phyloP scores from a whole-genome alignment of 257 asterid species.

The Handroanthus guayacan region DNA sequence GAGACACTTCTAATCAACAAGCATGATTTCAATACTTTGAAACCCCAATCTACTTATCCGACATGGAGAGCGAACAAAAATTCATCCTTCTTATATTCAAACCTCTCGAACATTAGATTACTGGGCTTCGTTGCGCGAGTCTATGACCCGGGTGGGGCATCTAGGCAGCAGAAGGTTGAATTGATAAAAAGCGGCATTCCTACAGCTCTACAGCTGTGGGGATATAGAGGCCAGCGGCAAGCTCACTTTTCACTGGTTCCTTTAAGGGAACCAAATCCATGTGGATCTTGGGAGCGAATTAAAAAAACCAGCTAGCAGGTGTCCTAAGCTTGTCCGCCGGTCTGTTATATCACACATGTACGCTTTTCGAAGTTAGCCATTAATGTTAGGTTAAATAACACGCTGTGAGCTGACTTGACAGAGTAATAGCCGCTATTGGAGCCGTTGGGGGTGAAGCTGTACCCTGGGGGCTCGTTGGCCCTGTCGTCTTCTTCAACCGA shows the following conservation, averaged over 20 bases:
- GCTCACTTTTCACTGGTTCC: not conserved
- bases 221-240: not conserved
- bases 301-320: conserved; percentile 4
- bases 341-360: too few relatives aligned
- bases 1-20: too few relatives aligned
- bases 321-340: conserved; percentile 7
- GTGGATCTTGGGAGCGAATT: not conserved
- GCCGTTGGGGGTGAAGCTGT: not conserved
- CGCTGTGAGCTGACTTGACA: conserved; percentile 32
- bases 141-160: conserved; percentile 40
- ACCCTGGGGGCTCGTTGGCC: not conserved
- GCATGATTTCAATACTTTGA: too few relatives aligned
- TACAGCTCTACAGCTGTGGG: not conserved
- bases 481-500: conserved; percentile 31
- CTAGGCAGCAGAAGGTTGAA: conserved; percentile 34
- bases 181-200: not conserved
- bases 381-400: not conserved
- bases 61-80: not conserved
- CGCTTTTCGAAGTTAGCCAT: too few relatives aligned
- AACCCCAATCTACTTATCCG: not conserved
- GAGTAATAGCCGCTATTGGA: conserved; percentile 39
- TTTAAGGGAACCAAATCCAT: not conserved
- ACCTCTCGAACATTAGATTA: not conserved
- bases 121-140: conserved; percentile 27
- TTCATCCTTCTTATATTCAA: not conserved